Percentiles rank a stretch among this genome's conserved stretches.
Conservation (phyloP, 805 yeast species). For the Metschnikowia sp. region DNA sequence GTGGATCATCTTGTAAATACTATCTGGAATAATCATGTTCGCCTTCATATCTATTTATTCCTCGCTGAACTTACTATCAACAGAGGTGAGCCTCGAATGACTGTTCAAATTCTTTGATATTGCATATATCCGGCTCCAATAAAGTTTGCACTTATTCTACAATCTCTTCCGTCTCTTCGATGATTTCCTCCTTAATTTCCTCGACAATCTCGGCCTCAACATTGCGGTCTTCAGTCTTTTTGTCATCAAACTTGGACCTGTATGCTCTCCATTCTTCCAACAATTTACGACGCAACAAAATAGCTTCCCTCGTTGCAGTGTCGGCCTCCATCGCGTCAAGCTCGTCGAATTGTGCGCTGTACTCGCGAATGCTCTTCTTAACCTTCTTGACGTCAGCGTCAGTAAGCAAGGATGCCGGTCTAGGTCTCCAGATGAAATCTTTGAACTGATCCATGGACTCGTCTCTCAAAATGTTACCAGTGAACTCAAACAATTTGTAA, state of each 20-base stretch:
- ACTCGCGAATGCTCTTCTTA: slow-evolving; percentile 82
- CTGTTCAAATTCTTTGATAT: neutral
- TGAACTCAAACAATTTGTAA: slow-evolving; percentile 79
- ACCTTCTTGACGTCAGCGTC: slow-evolving; percentile 85
- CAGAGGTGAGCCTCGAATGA: too few relatives aligned
- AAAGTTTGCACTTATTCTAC: slow-evolving; percentile 38
- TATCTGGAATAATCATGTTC: too few relatives aligned
- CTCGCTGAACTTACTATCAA: too few relatives aligned
- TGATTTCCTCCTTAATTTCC: slow-evolving; percentile 37
- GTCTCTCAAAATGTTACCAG: slow-evolving; percentile 73
- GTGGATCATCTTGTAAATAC: too few relatives aligned
- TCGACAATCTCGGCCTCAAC: slow-evolving; percentile 56
- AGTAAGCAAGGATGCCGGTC: slow-evolving; percentile 77
- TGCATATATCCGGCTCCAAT: slow-evolving; percentile 2
- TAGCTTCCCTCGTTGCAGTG: slow-evolving; percentile 85
- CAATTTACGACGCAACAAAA: slow-evolving; percentile 75
- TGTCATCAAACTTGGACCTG: slow-evolving; percentile 47
- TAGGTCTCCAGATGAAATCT: slow-evolving; percentile 95
- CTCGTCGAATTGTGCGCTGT: slow-evolving; percentile 91
- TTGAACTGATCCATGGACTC: slow-evolving; percentile 80
- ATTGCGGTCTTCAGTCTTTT: slow-evolving; percentile 44
- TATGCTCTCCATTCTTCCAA: slow-evolving; percentile 84
- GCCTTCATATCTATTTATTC: too few relatives aligned
- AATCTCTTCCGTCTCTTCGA: slow-evolving; percentile 70
- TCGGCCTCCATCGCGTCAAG: slow-evolving; percentile 94